A percentile compares a stretch with the other conserved stretches of the same genome.
Evolutionary conservation across 2,329 filamentous ascomycete species (phyloP).

Genomic region (Pseudopithomyces chartarum): DNA sequence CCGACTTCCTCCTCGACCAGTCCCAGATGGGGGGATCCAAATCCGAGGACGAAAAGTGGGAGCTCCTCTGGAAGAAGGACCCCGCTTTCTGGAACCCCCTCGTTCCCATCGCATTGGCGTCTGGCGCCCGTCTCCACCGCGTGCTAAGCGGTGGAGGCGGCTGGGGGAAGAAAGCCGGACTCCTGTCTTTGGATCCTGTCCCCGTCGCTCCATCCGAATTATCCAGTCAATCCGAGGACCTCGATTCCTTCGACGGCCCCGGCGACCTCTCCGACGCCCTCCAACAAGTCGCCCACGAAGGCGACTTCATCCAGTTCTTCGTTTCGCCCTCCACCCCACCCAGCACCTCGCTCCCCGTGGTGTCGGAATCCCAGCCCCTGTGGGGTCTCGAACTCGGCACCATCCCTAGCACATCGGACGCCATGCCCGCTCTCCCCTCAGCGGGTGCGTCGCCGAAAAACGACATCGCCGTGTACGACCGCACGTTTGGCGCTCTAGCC

Average conservation of each 20-base stretch:
- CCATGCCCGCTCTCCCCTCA: constrained; percentile 31
- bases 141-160: constrained; percentile 80
- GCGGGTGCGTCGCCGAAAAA: constrained; percentile 16
- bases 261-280: constrained; percentile 46
- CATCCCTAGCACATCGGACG: constrained; percentile 52
- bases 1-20: constrained; percentile 12
- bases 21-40: constrained; percentile 10
- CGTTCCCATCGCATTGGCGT: constrained; percentile 23
- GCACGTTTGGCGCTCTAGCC: constrained; percentile 67
- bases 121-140: constrained; percentile 50
- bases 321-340: constrained; percentile 19
- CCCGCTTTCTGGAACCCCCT: constrained; percentile 26
- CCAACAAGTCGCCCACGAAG: constrained; percentile 64
- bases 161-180: constrained; percentile 80
- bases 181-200: constrained; percentile 75
- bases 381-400: constrained; percentile 46
- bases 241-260: constrained; percentile 22
- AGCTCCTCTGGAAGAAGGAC: constrained; percentile 26
- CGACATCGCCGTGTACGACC: constrained; percentile 24
- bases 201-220: constrained; percentile 12
- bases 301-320: constrained; percentile 61
- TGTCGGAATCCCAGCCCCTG: not conserved
- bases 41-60: constrained; percentile 11
- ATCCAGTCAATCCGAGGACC: not conserved
- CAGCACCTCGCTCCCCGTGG: not conserved